Percentiles rank a stretch among this genome's conserved stretches.
Conservation (phyloP, 164 flowering plant species). For the Berberis vulgaris region DNA sequence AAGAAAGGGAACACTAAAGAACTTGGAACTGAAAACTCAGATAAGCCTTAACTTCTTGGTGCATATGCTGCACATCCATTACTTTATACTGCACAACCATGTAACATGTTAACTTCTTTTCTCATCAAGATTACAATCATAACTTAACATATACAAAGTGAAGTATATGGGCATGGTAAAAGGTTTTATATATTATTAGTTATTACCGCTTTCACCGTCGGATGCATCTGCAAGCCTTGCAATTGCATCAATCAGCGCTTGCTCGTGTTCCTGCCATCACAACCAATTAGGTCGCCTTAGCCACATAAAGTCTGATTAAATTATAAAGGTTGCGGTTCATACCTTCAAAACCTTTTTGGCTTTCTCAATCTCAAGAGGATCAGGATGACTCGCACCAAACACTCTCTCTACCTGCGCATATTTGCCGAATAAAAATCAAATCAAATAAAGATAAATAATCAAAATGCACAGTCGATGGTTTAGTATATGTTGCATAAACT, state of each 20-base stretch:
- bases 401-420: constrained; percentile 67
- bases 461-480: not conserved
- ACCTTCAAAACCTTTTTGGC: constrained; percentile 83
- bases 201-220: constrained; percentile 76
- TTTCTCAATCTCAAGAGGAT: constrained; percentile 64
- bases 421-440: not conserved
- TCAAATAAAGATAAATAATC: not conserved
- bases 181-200: not conserved
- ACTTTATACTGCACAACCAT: no score
- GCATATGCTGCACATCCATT: no score
- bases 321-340: constrained; percentile 6
- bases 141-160: not conserved
- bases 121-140: no score
- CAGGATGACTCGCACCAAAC: constrained; percentile 54
- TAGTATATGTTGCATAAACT: not conserved
- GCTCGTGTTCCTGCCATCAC: constrained; percentile 76
- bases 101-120: no score
- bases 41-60: no score
- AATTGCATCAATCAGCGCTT: constrained; percentile 70
- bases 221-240: constrained; percentile 73
- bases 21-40: no score
- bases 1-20: no score
- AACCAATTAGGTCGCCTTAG: constrained; percentile 7
- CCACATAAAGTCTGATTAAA: not conserved
- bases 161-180: not conserved